phyloP scores from a whole-genome alignment of 441 rosid genomes.

The Mallotus japonicus region DNA sequence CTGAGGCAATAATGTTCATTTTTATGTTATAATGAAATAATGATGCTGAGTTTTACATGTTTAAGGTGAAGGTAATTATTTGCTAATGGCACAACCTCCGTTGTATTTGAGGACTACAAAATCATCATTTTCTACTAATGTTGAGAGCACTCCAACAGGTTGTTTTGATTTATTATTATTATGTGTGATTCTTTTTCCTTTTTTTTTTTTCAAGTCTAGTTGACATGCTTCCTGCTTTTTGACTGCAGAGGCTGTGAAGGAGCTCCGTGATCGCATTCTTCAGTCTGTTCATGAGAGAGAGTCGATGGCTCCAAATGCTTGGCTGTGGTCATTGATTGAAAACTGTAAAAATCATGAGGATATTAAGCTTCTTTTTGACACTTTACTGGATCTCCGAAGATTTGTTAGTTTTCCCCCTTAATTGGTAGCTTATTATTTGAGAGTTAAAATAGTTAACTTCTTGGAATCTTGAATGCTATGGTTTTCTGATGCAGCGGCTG shows the following conservation, averaged over 20 bases:
- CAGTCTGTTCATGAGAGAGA: slow-evolving; percentile 59
- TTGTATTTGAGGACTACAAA: slow-evolving; percentile 24
- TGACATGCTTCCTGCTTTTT: slow-evolving; percentile 16
- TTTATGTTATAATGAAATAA: neutral
- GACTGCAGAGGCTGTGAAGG: slow-evolving; percentile 70
- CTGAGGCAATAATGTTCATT: neutral
- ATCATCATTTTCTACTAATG: slow-evolving; percentile 43
- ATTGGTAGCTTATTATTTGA: neutral
- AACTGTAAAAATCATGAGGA: slow-evolving; percentile 63
- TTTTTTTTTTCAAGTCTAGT: neutral
- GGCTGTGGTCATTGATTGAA: slow-evolving; percentile 77
- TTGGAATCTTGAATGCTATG: neutral
- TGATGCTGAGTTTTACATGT: slow-evolving; percentile 25
- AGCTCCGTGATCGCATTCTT: slow-evolving; percentile 54
- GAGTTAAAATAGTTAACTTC: neutral
- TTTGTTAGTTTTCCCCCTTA: slow-evolving; percentile 54
- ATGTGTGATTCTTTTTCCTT: neutral
- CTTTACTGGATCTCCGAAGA: slow-evolving; percentile 61
- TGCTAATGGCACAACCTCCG: slow-evolving; percentile 12
- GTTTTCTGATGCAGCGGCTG: slow-evolving; percentile 54
- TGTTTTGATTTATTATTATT: slow-evolving; percentile 8
- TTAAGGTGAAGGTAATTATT: slow-evolving; percentile 32
- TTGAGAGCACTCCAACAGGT: slow-evolving; percentile 56
- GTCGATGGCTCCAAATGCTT: slow-evolving; percentile 80
- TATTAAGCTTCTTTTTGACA: slow-evolving; percentile 56